These are phyloP conservation scores for Cercospora sp. DNA, from an alignment of 2,329 filamentous ascomycete species.

Conservation along the genomic window DNA sequence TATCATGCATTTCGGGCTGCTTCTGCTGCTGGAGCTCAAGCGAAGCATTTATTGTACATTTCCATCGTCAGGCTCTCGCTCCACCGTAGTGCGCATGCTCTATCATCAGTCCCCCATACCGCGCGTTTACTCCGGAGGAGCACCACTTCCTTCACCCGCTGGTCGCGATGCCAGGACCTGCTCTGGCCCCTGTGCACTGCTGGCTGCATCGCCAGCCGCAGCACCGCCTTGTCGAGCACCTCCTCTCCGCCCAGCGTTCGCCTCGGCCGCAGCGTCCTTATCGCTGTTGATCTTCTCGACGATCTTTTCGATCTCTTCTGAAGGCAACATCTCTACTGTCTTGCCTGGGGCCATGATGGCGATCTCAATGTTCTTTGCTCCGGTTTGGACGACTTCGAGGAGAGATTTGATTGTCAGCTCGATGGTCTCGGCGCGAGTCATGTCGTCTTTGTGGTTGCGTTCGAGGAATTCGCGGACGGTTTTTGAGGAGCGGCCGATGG, in stretches of 20 bases:
- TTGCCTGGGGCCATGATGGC: slow-evolving; percentile 95
- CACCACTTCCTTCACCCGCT: slow-evolving; percentile 36
- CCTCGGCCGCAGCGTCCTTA: slow-evolving; percentile 85
- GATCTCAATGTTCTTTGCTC: slow-evolving; percentile 99
- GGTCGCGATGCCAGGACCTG: slow-evolving; percentile 39
- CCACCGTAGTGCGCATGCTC: slow-evolving; percentile 1
- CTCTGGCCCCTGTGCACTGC: slow-evolving; percentile 34
- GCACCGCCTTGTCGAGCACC: slow-evolving; percentile 54
- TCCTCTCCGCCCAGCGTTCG: slow-evolving; percentile 79
- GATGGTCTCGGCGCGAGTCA: slow-evolving; percentile 95
- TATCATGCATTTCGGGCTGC: slow-evolving; percentile 5
- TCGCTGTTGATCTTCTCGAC: slow-evolving; percentile 99
- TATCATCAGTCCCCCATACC: neutral
- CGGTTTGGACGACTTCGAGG: slow-evolving; percentile 95
- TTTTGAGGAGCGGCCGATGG: slow-evolving; percentile 97
- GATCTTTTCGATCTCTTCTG: slow-evolving; percentile 94
- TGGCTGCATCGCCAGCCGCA: slow-evolving; percentile 27
- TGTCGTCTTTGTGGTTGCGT: slow-evolving; percentile 96
- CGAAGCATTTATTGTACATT: slow-evolving; percentile 11
- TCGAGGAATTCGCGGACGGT: slow-evolving; percentile 98
- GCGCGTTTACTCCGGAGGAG: slow-evolving; percentile 22
- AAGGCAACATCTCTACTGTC: slow-evolving; percentile 85
- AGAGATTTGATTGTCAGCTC: slow-evolving; percentile 97
- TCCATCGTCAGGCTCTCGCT: neutral
- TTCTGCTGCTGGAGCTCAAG: neutral